Conservation (phyloP, 1,139 yeast genomes). For the Geotrichum bryndzae region DNA sequence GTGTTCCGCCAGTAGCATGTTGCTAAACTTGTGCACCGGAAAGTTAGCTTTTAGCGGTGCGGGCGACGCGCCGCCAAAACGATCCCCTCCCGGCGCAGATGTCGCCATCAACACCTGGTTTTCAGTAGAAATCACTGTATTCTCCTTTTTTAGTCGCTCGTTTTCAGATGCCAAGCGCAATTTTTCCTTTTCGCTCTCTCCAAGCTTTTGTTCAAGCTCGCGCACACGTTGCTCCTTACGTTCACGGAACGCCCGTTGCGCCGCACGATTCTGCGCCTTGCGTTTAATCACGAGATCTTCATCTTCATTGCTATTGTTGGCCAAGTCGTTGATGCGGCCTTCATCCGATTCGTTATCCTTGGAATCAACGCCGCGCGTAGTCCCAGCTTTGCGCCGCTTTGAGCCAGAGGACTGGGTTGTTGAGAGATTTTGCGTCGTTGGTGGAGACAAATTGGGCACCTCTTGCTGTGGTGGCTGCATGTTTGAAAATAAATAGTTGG, state of each 20-base stretch:
- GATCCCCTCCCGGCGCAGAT: conserved; percentile 1
- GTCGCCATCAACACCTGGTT: conserved; percentile 47
- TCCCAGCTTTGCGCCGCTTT: background rate
- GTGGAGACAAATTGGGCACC: conserved; percentile 2
- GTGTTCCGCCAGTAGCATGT: conserved; percentile 23
- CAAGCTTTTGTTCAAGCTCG: conserved; percentile 57
- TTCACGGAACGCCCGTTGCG: conserved; percentile 84
- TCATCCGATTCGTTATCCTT: background rate
- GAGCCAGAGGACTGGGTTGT: background rate
- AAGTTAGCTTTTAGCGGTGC: conserved; percentile 20
- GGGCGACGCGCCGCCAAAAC: conserved; percentile 8
- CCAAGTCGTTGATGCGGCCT: background rate
- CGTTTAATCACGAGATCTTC: conserved; percentile 50
- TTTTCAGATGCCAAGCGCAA: conserved; percentile 48
- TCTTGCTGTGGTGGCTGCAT: background rate
- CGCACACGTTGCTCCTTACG: conserved; percentile 70
- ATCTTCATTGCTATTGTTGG: conserved; percentile 29
- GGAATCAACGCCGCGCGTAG: background rate
- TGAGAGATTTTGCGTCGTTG: background rate
- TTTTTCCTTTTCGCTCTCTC: conserved; percentile 56
- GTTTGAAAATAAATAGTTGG: background rate
- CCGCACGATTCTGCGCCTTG: conserved; percentile 82
- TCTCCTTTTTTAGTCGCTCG: conserved; percentile 49
- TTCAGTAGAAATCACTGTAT: conserved; percentile 51
- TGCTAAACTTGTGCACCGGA: conserved; percentile 26